These are phyloP conservation scores for Arabidopsis arenosa DNA, from an alignment of 345 rosid genomes.

Conservation along the genomic window DNA sequence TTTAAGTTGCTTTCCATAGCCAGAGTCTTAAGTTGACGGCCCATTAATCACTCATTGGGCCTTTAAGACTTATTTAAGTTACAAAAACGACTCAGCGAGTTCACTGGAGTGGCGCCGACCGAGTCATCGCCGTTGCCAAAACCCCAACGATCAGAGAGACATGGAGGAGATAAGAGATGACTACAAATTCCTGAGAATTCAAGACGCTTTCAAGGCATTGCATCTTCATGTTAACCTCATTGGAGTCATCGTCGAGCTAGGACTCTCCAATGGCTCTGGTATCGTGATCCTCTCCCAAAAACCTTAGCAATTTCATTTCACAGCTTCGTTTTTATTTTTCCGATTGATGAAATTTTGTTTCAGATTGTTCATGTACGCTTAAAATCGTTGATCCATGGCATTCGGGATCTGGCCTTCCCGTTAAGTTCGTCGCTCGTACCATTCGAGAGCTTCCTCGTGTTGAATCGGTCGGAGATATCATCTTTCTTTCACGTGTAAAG, in stretches of 20 bases:
- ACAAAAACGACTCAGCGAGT: neutral
- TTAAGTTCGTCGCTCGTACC: constrained; percentile 35
- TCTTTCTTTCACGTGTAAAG: constrained; percentile 42
- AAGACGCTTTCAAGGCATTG: constrained; percentile 38
- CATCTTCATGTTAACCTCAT: constrained; percentile 40
- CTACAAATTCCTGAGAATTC: constrained; percentile 39
- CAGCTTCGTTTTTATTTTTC: neutral
- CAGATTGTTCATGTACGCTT: constrained; percentile 30
- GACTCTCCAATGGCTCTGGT: constrained; percentile 26
- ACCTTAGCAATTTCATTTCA: neutral
- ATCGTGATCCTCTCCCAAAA: neutral
- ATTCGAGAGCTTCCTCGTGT: constrained; percentile 35
- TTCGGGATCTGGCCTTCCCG: constrained; percentile 27
- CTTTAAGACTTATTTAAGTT: constrained; percentile 4
- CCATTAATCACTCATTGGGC: neutral
- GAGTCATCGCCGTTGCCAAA: neutral
- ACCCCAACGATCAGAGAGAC: constrained; percentile 14
- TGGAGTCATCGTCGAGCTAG: constrained; percentile 44
- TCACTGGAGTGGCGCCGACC: constrained; percentile 21
- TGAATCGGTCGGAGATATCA: constrained; percentile 34
- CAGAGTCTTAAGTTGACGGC: neutral
- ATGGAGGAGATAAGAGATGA: constrained; percentile 41
- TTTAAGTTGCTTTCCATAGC: too few species aligned
- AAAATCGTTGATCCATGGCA: constrained; percentile 42
- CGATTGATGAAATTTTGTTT: neutral